Conservation (phyloP, 2,329 filamentous ascomycete species). For the Curvularia sp. region DNA sequence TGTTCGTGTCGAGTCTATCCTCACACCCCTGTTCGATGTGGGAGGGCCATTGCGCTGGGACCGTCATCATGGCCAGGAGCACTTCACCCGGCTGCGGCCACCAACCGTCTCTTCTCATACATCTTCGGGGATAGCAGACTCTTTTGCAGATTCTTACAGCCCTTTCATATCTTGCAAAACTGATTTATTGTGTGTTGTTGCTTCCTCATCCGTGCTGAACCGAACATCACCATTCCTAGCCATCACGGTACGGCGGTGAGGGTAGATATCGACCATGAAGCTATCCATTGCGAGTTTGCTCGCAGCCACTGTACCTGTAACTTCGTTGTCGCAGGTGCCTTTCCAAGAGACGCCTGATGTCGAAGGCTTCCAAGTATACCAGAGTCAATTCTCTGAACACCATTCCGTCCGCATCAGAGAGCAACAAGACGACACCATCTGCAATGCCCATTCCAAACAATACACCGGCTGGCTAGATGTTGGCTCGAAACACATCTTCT, state of each 20-base stretch:
- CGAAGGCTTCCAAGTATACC: slow-evolving; percentile 41
- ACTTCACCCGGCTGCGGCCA: neutral
- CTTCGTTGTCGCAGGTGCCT: slow-evolving; percentile 36
- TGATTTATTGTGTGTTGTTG: neutral
- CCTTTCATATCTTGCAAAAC: neutral
- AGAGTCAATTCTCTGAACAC: slow-evolving; percentile 41
- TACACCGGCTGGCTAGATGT: slow-evolving; percentile 50
- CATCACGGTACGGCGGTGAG: slow-evolving; percentile 6
- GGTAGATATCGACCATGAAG: slow-evolving; percentile 24
- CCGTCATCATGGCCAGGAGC: slow-evolving; percentile 1
- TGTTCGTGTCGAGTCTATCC: slow-evolving; percentile 2
- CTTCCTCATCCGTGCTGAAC: neutral
- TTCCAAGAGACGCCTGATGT: slow-evolving; percentile 39
- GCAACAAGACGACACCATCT: slow-evolving; percentile 43
- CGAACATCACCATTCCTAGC: neutral
- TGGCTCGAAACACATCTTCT: slow-evolving; percentile 55
- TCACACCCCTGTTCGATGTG: slow-evolving; percentile 12
- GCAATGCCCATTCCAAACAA: slow-evolving; percentile 45
- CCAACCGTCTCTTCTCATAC: neutral
- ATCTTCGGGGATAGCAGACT: neutral
- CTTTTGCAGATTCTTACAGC: neutral
- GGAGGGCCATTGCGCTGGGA: slow-evolving; percentile 10
- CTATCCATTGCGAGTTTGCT: slow-evolving; percentile 20
- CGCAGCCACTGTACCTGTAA: slow-evolving; percentile 13
- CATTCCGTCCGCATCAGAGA: slow-evolving; percentile 46